Conservation (phyloP, 202 grass and related monocot genomes). For the Panicum virgatum region DNA sequence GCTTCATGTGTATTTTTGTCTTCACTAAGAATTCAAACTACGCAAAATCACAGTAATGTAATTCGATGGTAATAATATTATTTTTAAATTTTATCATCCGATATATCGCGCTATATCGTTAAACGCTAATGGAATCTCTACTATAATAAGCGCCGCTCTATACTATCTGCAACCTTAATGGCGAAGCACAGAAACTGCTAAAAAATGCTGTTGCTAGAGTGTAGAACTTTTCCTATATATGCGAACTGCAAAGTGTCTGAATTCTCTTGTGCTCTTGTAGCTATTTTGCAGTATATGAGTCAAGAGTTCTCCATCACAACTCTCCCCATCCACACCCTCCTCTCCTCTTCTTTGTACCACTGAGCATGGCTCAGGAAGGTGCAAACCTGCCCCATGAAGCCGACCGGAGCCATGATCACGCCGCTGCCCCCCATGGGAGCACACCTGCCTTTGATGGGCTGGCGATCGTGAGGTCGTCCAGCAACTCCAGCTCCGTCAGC, state of each 20-base stretch:
- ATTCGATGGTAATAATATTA: neutral
- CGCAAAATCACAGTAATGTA: neutral
- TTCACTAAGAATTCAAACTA: neutral
- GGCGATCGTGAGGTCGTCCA: neutral
- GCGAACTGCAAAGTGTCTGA: neutral
- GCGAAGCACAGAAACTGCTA: neutral
- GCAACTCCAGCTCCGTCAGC: neutral
- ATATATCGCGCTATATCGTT: neutral
- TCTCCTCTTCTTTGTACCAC: neutral
- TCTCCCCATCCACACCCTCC: neutral
- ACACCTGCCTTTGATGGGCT: neutral
- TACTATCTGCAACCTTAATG: neutral
- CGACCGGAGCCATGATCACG: neutral
- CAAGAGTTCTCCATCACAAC: neutral
- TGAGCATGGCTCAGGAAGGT: slow-evolving; percentile 24
- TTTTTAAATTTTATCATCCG: neutral
- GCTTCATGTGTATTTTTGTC: neutral
- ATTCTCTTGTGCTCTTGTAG: neutral
- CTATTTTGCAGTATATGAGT: neutral
- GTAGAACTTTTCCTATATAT: neutral
- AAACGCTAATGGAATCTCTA: neutral
- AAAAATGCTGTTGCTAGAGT: neutral
- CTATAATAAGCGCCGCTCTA: neutral
- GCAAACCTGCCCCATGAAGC: neutral
- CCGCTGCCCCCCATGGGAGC: neutral